These are phyloP conservation scores for Calonectria honghensis DNA, from an alignment of 2,329 filamentous ascomycete species.

Conservation along the genomic window DNA sequence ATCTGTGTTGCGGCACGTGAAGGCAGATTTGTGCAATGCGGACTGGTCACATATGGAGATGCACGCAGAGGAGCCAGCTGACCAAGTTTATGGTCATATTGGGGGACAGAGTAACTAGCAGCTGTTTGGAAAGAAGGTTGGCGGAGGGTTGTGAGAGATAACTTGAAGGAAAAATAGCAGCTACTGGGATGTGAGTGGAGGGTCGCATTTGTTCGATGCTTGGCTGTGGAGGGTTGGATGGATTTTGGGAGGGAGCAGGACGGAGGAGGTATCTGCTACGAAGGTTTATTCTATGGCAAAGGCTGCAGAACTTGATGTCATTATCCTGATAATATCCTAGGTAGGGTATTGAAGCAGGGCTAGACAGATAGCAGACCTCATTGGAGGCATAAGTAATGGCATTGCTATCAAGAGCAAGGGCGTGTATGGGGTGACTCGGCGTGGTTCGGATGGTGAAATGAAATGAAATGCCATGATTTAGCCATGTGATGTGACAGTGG, in stretches of 20 bases:
- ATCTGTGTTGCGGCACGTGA: conserved; percentile 53
- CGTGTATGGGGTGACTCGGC: not conserved
- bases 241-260: conserved; percentile 43
- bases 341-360: conserved; percentile 32
- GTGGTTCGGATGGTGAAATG: not conserved
- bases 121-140: conserved; percentile 46
- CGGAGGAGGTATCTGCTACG: conserved; percentile 35
- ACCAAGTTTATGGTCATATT: conserved; percentile 11
- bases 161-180: conserved; percentile 38
- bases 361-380: conserved; percentile 26
- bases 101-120: conserved; percentile 34
- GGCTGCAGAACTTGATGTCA: conserved; percentile 32
- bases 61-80: not conserved
- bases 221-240: conserved; percentile 52
- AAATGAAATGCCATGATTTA: not conserved
- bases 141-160: conserved; percentile 26
- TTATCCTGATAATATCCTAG: conserved; percentile 38
- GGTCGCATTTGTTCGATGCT: conserved; percentile 45
- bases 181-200: conserved; percentile 41
- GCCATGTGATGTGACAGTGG: conserved; percentile 22
- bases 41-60: conserved; percentile 25
- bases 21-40: conserved; percentile 43
- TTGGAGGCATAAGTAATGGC: conserved; percentile 31
- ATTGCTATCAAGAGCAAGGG: conserved; percentile 12
- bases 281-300: conserved; percentile 32